A percentile compares a stretch with the other conserved stretches of the same genome.
phyloP scores from a whole-genome alignment of 2,329 filamentous ascomycete species.

The Sclerotinia borealis region DNA sequence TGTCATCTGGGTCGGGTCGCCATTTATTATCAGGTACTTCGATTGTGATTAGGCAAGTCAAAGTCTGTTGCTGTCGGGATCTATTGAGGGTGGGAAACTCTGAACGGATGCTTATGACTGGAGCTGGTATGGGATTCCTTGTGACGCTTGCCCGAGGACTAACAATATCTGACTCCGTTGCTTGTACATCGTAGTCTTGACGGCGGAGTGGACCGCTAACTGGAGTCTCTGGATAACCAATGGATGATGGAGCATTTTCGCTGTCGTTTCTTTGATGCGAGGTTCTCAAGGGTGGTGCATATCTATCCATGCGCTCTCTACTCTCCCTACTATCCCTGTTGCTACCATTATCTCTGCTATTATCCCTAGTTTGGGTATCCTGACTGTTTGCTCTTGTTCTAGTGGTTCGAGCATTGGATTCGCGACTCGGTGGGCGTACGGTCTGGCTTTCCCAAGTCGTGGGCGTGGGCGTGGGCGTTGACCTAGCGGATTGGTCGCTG shows the following conservation, averaged over 20 bases:
- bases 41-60: constrained; percentile 90
- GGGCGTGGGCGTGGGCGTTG: constrained; percentile 50
- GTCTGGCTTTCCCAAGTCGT: constrained; percentile 62
- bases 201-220: constrained; percentile 63
- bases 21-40: constrained; percentile 92
- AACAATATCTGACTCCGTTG: constrained; percentile 81
- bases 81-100: constrained; percentile 93
- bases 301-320: constrained; percentile 43
- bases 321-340: constrained; percentile 37
- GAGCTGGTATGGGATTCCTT: constrained; percentile 83
- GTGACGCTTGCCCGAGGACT: constrained; percentile 62
- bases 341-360: constrained; percentile 31
- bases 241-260: constrained; percentile 66
- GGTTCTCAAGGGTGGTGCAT: constrained; percentile 27
- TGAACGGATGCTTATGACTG: constrained; percentile 88
- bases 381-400: constrained; percentile 29
- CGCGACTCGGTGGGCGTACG: constrained; percentile 48
- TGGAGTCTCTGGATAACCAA: constrained; percentile 71
- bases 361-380: constrained; percentile 32
- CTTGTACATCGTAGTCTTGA: constrained; percentile 93
- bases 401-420: constrained; percentile 22
- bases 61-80: constrained; percentile 86
- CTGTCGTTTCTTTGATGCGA: constrained; percentile 72
- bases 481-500: constrained; percentile 44
- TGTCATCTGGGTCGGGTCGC: constrained; percentile 76